These are phyloP conservation scores for Ophiostoma australiae DNA, from an alignment of 2,329 filamentous ascomycete genomes.

Conservation along the genomic window DNA sequence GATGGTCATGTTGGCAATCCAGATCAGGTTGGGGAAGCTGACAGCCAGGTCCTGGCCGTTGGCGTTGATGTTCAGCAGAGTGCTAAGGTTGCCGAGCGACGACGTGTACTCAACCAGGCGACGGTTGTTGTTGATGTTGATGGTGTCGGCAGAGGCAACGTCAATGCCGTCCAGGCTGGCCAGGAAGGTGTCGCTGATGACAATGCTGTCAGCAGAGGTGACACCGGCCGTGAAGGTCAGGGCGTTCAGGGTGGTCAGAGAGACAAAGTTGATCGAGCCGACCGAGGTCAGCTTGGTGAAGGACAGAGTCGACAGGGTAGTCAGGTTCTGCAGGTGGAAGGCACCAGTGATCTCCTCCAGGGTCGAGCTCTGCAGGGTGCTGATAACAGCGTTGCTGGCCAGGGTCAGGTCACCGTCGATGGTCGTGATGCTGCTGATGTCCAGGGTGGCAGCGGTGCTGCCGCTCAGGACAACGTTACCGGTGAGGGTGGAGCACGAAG, in stretches of 20 bases:
- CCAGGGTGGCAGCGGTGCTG: constrained; percentile 52
- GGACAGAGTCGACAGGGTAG: constrained; percentile 61
- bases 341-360: constrained; percentile 61
- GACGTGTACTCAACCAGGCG: constrained; percentile 72
- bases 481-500: constrained; percentile 61
- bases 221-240: constrained; percentile 51
- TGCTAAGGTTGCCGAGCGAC: constrained; percentile 69
- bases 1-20: constrained; percentile 76
- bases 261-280: constrained; percentile 63
- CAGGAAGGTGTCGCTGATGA: constrained; percentile 83
- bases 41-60: constrained; percentile 71
- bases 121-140: constrained; percentile 88
- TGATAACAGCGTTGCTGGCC: constrained; percentile 57
- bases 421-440: constrained; percentile 54
- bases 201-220: constrained; percentile 61
- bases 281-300: constrained; percentile 63
- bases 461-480: constrained; percentile 63
- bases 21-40: constrained; percentile 71
- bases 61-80: constrained; percentile 66
- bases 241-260: constrained; percentile 57
- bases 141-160: constrained; percentile 62
- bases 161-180: constrained; percentile 74
- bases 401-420: constrained; percentile 56
- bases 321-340: constrained; percentile 67
- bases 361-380: constrained; percentile 55